A percentile compares a stretch with the other conserved stretches of the same genome.
phyloP scores from a whole-genome alignment of 2,329 filamentous ascomycete species.

The Talaromyces sp. region DNA sequence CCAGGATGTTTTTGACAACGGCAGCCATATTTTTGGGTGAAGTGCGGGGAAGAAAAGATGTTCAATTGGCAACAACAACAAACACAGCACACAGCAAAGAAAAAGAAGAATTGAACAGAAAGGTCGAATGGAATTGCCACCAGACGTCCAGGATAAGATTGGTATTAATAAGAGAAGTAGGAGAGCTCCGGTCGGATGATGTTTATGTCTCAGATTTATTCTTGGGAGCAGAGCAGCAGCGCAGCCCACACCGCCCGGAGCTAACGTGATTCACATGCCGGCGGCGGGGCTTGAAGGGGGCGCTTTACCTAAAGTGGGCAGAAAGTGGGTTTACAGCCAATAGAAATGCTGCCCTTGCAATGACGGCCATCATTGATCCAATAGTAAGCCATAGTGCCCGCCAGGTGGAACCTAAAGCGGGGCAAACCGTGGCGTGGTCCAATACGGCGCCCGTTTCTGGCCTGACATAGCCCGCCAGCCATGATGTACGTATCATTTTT shows the following conservation, averaged over 20 bases:
- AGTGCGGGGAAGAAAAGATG: not conserved
- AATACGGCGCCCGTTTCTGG: not conserved
- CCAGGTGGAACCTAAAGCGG: not conserved
- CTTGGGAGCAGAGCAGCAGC: not conserved
- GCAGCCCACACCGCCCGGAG: conserved; percentile 2
- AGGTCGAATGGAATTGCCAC: not conserved
- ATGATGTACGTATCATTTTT: not conserved
- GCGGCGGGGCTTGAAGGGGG: not conserved
- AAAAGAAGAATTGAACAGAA: not conserved
- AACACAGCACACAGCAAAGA: not conserved
- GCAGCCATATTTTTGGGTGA: conserved; percentile 25
- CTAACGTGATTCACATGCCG: not conserved
- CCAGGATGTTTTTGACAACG: conserved; percentile 42
- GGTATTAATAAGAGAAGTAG: not conserved
- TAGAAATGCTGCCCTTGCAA: not conserved
- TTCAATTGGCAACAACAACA: not conserved
- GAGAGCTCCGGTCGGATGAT: not conserved
- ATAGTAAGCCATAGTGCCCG: not conserved
- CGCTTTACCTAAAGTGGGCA: not conserved
- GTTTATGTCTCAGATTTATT: not conserved
- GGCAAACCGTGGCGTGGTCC: not conserved
- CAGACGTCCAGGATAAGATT: not conserved
- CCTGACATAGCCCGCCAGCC: not conserved
- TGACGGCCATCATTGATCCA: not conserved
- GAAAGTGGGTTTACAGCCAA: not conserved